Evolutionary conservation across 345 rosid genomes (phyloP).

Genomic region (Brassica incana): DNA sequence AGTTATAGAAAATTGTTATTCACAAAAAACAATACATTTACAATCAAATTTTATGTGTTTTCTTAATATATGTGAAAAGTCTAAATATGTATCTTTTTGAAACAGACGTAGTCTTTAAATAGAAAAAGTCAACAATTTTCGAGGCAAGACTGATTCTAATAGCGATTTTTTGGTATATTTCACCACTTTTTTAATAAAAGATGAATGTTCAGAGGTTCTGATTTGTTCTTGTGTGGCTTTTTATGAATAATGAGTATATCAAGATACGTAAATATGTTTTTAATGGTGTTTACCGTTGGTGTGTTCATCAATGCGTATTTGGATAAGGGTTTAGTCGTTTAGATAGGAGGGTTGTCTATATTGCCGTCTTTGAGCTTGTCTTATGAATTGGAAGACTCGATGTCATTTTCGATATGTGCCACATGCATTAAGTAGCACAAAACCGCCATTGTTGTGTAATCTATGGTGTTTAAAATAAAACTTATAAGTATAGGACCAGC

Average conservation of each 20-base stretch:
- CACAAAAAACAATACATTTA: too few relatives aligned
- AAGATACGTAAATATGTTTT: conserved; percentile 31
- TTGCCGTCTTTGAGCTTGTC: conserved; percentile 49
- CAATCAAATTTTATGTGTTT: too few relatives aligned
- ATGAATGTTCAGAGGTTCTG: not conserved
- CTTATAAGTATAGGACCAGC: conserved; percentile 41
- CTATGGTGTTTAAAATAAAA: conserved; percentile 37
- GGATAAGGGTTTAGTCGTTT: conserved; percentile 19
- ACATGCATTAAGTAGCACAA: conserved; percentile 48
- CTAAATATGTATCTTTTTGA: too few relatives aligned
- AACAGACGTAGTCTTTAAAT: too few relatives aligned
- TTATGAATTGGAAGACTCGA: conserved; percentile 38
- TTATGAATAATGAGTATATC: conserved; percentile 4
- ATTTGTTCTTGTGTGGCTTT: not conserved
- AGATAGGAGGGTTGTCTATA: conserved; percentile 41
- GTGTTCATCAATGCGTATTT: conserved; percentile 45
- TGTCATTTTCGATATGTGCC: conserved; percentile 42
- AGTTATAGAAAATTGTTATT: too few relatives aligned
- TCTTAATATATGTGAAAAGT: too few relatives aligned
- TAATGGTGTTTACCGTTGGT: conserved; percentile 37
- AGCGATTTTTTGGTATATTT: not conserved
- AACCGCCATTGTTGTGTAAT: conserved; percentile 43
- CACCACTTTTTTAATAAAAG: too few relatives aligned
- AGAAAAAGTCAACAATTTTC: not conserved
- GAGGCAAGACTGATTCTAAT: not conserved